Base-by-base conservation (phyloP, 352 stramenopile genomes). In the Phytophthora pinifolia region DNA sequence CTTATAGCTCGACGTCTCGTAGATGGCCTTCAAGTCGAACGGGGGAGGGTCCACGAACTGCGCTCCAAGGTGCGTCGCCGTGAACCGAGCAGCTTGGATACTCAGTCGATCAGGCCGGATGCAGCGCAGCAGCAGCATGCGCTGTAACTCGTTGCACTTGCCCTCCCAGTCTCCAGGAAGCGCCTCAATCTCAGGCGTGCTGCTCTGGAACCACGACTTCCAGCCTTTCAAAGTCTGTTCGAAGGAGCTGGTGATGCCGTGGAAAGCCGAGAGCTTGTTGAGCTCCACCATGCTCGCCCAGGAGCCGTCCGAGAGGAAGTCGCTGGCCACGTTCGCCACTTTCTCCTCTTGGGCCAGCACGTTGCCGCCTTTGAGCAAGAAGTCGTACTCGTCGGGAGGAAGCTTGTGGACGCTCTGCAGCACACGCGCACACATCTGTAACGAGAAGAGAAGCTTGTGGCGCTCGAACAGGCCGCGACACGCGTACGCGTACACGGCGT, bases 381-480 rank as follows among this genome's bases (percentile, higher is more conserved):
- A 98, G 37, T 98, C 88, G 54, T 98, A 98, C 59, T 98, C 96
- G 6, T 97, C 83, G 30, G 79, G 51, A 6, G 91, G 88, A 2
- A 98, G 71, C 50, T 98, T 98, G 47, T 92, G 83, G 8, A 96
- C 61, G 37, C 81, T 95, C 59, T 96, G 77, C 37, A 98, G 69
- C 17, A 98, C 94, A 15, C 92, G 87, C 12, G 97, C 83, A 46
- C 88, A 98, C 69, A 98, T 95, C 54, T 98, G 94, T 12, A 99
- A 70, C 22, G 89, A 98, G 47, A 99, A 98, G 0, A 99, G 70
- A 4, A 99, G 70, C 59, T 99, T 98, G 70, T 98, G 94, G 0
- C 86, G 75, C 60, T 99, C 96, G 60, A 99, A 98, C 1, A 99
- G 78, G 10, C 92, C 96, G 12, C 94, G 81, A 53, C 95, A 99